Conservation (phyloP, 2,329 filamentous ascomycete genomes). For the Trichoderma koningiopsis region DNA sequence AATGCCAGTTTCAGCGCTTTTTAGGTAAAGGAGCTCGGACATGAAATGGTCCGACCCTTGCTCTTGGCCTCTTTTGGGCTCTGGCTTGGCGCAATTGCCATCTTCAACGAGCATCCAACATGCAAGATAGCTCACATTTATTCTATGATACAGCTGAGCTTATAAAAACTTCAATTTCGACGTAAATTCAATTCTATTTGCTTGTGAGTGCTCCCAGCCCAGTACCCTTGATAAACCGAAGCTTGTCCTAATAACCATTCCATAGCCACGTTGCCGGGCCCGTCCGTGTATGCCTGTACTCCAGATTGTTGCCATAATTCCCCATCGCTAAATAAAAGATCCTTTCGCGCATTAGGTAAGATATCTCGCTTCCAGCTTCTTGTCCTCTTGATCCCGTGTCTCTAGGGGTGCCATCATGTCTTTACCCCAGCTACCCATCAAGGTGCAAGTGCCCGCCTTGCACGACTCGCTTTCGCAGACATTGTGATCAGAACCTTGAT, state of each 20-base stretch:
- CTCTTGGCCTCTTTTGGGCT: not conserved
- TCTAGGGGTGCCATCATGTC: not conserved
- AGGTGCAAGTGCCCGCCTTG: slow-evolving; percentile 13
- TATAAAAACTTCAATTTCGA: not conserved
- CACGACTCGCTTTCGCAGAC: not conserved
- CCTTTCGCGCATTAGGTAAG: not conserved
- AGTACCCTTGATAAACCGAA: not conserved
- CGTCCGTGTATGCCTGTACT: not conserved
- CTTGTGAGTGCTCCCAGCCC: slow-evolving; percentile 13
- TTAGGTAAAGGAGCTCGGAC: not conserved
- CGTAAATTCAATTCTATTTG: not conserved
- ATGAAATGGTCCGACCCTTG: not conserved
- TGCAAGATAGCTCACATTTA: not conserved
- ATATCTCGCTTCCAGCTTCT: not conserved
- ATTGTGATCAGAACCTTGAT: slow-evolving; percentile 20
- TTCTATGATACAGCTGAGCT: not conserved
- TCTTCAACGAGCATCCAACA: not conserved
- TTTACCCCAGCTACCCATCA: slow-evolving; percentile 5
- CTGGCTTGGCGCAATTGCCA: not conserved
- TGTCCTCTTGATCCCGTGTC: not conserved
- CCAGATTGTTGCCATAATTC: not conserved
- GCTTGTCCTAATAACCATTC: not conserved
- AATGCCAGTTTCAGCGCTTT: not conserved
- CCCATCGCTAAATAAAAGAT: not conserved
- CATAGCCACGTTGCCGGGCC: slow-evolving; percentile 11